A percentile compares a stretch with the other conserved stretches of the same genome.
Evolutionary conservation across 805 yeast genomes (phyloP).

Genomic region (Suhomyces prunicola): DNA sequence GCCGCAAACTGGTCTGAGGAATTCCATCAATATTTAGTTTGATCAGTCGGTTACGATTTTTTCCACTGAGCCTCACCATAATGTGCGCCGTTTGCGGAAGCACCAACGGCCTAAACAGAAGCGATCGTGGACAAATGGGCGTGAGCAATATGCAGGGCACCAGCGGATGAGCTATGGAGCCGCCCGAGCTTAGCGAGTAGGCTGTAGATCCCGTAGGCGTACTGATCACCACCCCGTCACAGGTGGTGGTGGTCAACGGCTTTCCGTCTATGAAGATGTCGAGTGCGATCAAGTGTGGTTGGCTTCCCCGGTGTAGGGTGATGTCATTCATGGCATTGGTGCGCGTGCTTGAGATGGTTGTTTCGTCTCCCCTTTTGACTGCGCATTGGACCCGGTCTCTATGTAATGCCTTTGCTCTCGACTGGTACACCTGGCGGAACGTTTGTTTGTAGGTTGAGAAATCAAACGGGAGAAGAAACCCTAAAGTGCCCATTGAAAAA

Average conservation of each 20-base stretch:
- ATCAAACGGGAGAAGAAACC: slow-evolving; percentile 86
- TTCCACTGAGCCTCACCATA: slow-evolving; percentile 55
- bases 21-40: slow-evolving; percentile 83
- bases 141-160: slow-evolving; percentile 80
- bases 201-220: slow-evolving; percentile 98
- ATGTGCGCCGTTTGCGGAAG: slow-evolving; percentile 78
- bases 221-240: slow-evolving; percentile 81
- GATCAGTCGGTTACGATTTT: slow-evolving; percentile 36
- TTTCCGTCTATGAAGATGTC: slow-evolving; percentile 85
- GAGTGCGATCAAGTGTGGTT: slow-evolving; percentile 79
- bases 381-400: slow-evolving; percentile 80
- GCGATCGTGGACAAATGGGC: slow-evolving; percentile 88
- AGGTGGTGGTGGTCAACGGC: slow-evolving; percentile 83
- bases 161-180: slow-evolving; percentile 86
- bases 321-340: slow-evolving; percentile 82
- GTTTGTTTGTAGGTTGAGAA: slow-evolving; percentile 58
- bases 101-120: slow-evolving; percentile 85
- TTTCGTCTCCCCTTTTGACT: slow-evolving; percentile 24
- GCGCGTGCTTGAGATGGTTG: slow-evolving; percentile 9
- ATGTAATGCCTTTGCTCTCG: slow-evolving; percentile 69
- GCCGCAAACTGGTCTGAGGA: slow-evolving; percentile 60
- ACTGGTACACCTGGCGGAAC: slow-evolving; percentile 62
- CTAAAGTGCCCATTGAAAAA: slow-evolving; percentile 87
- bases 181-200: slow-evolving; percentile 85
- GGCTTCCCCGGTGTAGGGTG: slow-evolving; percentile 80